Evolutionary conservation across 495 filamentous ascomycete genomes (phyloP).

Genomic region (Cryomyces minteri): DNA sequence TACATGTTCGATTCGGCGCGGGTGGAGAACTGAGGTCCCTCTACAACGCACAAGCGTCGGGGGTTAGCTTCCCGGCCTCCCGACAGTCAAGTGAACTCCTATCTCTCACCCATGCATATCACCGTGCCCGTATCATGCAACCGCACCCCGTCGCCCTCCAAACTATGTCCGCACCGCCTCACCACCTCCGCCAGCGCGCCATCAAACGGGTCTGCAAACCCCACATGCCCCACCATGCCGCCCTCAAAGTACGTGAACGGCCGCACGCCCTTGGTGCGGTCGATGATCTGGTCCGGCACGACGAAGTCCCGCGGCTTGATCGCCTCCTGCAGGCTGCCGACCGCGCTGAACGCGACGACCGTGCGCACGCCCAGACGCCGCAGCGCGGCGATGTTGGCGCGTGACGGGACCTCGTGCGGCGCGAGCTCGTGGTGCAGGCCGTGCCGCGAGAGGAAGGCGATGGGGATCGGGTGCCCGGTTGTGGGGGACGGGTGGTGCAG

Average conservation of each 20-base stretch:
- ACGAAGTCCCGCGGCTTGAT: conserved; percentile 94
- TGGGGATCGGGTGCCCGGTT: conserved; percentile 37
- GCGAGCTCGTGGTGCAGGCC: conserved; percentile 74
- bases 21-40: conserved; percentile 95
- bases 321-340: conserved; percentile 78
- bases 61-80: not conserved
- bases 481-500: conserved; percentile 53
- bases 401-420: conserved; percentile 76
- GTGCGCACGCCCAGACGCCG: conserved; percentile 74
- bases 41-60: conserved; percentile 16
- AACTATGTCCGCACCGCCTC: conserved; percentile 46
- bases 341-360: conserved; percentile 87
- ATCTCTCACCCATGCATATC: conserved; percentile 66
- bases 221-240: conserved; percentile 83
- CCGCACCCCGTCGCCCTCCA: conserved; percentile 60
- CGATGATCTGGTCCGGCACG: conserved; percentile 88
- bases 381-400: conserved; percentile 90
- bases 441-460: conserved; percentile 91
- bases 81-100: not conserved
- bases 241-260: conserved; percentile 94
- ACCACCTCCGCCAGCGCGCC: conserved; percentile 54
- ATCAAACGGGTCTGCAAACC: conserved; percentile 93
- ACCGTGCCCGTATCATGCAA: conserved; percentile 65
- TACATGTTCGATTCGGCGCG: conserved; percentile 90
- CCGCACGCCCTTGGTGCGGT: conserved; percentile 74